A percentile compares a stretch with the other conserved stretches of the same genome.
phyloP scores from a whole-genome alignment of 371 early-diverging fungal genomes.

The Catenaria anguillulae region DNA sequence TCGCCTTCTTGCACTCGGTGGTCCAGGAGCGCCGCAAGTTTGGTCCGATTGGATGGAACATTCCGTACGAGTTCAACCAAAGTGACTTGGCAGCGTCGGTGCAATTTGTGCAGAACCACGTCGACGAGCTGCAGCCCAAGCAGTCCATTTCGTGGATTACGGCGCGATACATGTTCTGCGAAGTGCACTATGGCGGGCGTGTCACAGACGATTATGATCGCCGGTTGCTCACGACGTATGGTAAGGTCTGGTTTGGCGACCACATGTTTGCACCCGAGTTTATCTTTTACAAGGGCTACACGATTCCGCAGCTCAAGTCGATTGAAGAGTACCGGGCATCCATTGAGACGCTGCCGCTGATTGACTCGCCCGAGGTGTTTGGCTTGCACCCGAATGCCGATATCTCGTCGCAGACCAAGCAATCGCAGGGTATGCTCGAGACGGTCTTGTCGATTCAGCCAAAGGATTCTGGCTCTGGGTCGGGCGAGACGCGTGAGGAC shows the following conservation, averaged over 20 bases:
- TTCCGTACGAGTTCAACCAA: constrained; percentile 51
- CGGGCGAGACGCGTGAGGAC: constrained; percentile 42
- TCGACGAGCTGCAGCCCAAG: constrained; percentile 44
- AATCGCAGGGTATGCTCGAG: constrained; percentile 37
- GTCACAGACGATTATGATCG: constrained; percentile 46
- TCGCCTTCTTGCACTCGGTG: constrained; percentile 43
- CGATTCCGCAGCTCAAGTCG: constrained; percentile 34
- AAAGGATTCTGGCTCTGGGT: constrained; percentile 35
- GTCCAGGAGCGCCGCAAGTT: constrained; percentile 46
- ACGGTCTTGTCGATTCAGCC: constrained; percentile 47
- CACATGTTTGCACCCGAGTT: constrained; percentile 42
- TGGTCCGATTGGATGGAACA: constrained; percentile 47
- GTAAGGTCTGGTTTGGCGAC: constrained; percentile 45
- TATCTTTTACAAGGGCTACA: constrained; percentile 38
- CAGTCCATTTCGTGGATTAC: constrained; percentile 38
- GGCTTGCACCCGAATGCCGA: constrained; percentile 50
- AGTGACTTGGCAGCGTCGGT: constrained; percentile 40
- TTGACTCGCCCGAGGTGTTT: constrained; percentile 42
- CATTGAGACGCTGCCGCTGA: constrained; percentile 33
- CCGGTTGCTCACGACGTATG: constrained; percentile 33
- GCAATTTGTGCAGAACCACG: constrained; percentile 43
- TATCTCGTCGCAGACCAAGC: constrained; percentile 39
- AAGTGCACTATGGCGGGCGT: constrained; percentile 44
- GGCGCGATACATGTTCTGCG: constrained; percentile 44
- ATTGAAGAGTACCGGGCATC: constrained; percentile 40